Evolutionary conservation across 2,329 filamentous ascomycete genomes (phyloP).

Genomic region (Akanthomyces uredinophilus): DNA sequence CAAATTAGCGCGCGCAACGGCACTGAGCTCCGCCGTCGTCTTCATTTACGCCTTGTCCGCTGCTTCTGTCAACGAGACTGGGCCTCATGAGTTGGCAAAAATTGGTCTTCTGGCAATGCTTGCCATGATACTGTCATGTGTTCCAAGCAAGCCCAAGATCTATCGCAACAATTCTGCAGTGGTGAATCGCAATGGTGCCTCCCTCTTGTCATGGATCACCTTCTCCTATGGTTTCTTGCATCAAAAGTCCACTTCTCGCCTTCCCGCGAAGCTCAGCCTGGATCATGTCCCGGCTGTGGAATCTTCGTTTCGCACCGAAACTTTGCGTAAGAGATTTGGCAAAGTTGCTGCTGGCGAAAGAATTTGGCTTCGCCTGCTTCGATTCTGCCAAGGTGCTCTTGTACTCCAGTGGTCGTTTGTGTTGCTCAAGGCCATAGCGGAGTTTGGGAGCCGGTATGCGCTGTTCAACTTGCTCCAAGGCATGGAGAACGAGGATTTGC

Average conservation of each 20-base stretch:
- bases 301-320: neutral
- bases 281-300: neutral
- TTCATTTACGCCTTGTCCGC: neutral
- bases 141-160: neutral
- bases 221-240: neutral
- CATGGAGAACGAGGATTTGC: neutral
- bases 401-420: constrained; percentile 7
- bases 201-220: neutral
- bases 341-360: neutral
- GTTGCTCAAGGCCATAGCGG: neutral
- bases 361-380: neutral
- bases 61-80: neutral
- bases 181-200: neutral
- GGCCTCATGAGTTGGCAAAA: neutral
- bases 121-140: neutral
- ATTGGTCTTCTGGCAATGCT: neutral
- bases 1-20: neutral
- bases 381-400: neutral
- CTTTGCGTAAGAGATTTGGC: neutral
- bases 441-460: constrained; percentile 2
- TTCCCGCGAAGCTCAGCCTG: neutral
- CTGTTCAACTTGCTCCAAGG: neutral
- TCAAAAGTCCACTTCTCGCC: neutral
- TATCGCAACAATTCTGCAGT: neutral
- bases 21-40: neutral